phyloP scores from a whole-genome alignment of 345 rosid genomes.

The Heritiera littoralis region DNA sequence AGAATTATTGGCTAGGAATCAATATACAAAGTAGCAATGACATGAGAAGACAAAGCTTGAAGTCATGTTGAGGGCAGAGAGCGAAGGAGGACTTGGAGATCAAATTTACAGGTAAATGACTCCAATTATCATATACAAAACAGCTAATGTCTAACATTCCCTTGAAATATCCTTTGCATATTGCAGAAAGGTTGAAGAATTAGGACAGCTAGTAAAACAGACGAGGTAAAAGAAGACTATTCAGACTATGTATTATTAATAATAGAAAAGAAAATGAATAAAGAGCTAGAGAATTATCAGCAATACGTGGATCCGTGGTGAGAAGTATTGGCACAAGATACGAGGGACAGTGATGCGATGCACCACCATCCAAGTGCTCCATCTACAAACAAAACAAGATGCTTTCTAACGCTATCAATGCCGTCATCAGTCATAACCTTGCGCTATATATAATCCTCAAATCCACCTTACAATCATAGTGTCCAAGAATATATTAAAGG shows the following conservation, averaged over 20 bases:
- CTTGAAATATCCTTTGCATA: neutral
- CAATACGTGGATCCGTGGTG: neutral
- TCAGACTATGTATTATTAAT: too few relatives aligned
- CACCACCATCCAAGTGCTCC: conserved; percentile 26
- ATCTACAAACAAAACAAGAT: conserved; percentile 24
- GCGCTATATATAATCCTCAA: neutral
- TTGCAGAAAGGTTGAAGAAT: neutral
- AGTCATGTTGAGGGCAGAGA: neutral
- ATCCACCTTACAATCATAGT: conserved; percentile 26
- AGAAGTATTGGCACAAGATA: conserved; percentile 9
- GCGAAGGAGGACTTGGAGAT: neutral
- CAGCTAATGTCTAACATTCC: neutral
- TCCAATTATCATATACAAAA: neutral
- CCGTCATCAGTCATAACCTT: conserved; percentile 32
- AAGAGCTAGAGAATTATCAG: too few relatives aligned
- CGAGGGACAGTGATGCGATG: conserved; percentile 21
- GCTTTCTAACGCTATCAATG: conserved; percentile 50
- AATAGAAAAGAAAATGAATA: too few relatives aligned
- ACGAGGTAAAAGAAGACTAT: too few relatives aligned
- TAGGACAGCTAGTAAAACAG: neutral
- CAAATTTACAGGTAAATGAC: neutral
- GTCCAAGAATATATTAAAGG: conserved; percentile 20
- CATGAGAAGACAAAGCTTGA: neutral
- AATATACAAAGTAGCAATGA: neutral
- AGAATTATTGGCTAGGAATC: conserved; percentile 12